Evolutionary conservation across 176 grass and related monocot species (phyloP).

Genomic region (barley (Hordeum vulgare)): MorexV3_pseudomolecules_assembly NC_058520.1:606316630-606317129

Average conservation of each 20-base stretch:
- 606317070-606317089: background rate
- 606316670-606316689: background rate
- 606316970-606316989: slow-evolving; percentile 32
- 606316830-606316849: background rate
- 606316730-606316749: background rate
- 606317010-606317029: slow-evolving; percentile 40
- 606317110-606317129: no score
- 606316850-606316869: background rate
- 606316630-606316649: background rate
- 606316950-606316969: slow-evolving; percentile 41
- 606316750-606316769: background rate
- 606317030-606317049: slow-evolving; percentile 53
- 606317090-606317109: background rate
- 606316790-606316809: background rate
- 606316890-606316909: no score
- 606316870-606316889: background rate
- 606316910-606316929: no score
- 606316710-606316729: background rate
- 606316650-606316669: background rate
- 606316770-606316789: background rate
- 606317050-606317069: slow-evolving; percentile 50
- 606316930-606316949: background rate
- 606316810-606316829: background rate
- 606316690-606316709: background rate
- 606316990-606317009: slow-evolving; percentile 10